These are phyloP conservation scores for Russula dissimulans DNA, from an alignment of 768 basidiomycete species.

Conservation along the genomic window DNA sequence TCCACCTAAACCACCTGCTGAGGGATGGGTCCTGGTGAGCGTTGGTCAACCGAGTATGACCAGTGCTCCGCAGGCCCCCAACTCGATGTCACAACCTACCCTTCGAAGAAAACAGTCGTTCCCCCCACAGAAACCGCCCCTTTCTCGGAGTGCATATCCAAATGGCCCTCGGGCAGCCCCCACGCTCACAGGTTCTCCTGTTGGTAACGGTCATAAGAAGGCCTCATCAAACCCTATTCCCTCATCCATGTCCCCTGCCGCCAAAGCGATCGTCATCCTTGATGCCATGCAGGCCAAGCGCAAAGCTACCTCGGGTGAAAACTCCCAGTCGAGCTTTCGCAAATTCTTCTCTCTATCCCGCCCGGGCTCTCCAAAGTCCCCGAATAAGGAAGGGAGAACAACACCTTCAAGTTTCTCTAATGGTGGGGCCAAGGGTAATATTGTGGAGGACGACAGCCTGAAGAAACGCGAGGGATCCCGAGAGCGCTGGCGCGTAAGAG, in stretches of 20 bases:
- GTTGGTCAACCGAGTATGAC: slow-evolving; percentile 31
- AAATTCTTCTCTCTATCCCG: slow-evolving; percentile 22
- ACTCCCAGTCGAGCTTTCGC: slow-evolving; percentile 20
- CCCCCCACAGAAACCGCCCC: slow-evolving; percentile 1
- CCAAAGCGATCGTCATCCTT: slow-evolving; percentile 54
- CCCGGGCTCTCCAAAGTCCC: slow-evolving; percentile 7
- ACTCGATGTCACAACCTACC: not conserved
- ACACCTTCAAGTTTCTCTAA: not conserved
- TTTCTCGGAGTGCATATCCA: slow-evolving; percentile 1
- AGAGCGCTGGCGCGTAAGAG: slow-evolving; percentile 15
- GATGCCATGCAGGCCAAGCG: slow-evolving; percentile 47
- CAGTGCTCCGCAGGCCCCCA: slow-evolving; percentile 20
- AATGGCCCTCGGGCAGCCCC: not conserved
- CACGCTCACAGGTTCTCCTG: slow-evolving; percentile 6
- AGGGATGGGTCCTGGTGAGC: slow-evolving; percentile 59
- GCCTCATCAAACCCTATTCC: slow-evolving; percentile 35
- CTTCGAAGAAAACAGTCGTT: slow-evolving; percentile 10
- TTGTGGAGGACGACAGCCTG: slow-evolving; percentile 11
- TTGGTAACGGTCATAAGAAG: slow-evolving; percentile 15
- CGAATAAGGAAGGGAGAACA: not conserved
- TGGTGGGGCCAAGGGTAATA: slow-evolving; percentile 4
- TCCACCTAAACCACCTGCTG: slow-evolving; percentile 31
- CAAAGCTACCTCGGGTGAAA: slow-evolving; percentile 23
- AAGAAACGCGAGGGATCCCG: slow-evolving; percentile 7
- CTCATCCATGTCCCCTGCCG: slow-evolving; percentile 40